Percentiles rank a stretch among this genome's conserved stretches.
Evolutionary conservation across 192 early-diverging fungal genomes (phyloP).

Genomic region (Geranomyces michiganensis): DNA sequence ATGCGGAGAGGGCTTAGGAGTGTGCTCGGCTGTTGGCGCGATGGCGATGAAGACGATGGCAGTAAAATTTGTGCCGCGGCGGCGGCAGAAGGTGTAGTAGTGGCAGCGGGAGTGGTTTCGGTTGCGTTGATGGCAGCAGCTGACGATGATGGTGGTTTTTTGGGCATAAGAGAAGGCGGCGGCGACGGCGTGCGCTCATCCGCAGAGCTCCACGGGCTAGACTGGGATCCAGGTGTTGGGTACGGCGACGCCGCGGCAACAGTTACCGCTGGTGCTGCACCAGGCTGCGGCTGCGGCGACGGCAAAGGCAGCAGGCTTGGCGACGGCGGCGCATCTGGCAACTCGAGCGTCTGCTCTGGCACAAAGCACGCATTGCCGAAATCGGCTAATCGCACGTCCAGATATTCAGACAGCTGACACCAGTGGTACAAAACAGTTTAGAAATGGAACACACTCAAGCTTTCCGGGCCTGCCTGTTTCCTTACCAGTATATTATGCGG

Average conservation of each 20-base stretch:
- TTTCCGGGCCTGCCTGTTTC: not conserved
- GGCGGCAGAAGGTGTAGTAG: too few species aligned
- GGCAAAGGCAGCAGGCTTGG: not conserved
- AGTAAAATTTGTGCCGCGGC: not conserved
- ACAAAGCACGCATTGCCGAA: slow-evolving; percentile 62
- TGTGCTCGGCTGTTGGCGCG: not conserved
- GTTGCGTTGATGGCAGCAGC: too few species aligned
- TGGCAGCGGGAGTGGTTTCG: too few species aligned
- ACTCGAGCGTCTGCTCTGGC: slow-evolving; percentile 24
- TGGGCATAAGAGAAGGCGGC: too few species aligned
- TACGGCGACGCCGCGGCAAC: not conserved
- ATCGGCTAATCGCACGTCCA: slow-evolving; percentile 52
- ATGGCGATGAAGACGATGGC: not conserved
- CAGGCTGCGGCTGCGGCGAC: not conserved
- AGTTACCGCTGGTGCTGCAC: too few species aligned
- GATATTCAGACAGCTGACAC: slow-evolving; percentile 44
- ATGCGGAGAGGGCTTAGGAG: slow-evolving; percentile 2
- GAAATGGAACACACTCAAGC: too few species aligned
- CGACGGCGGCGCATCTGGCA: not conserved
- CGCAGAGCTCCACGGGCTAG: not conserved
- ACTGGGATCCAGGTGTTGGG: not conserved
- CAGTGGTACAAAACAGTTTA: not conserved
- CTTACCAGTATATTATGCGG: slow-evolving; percentile 62
- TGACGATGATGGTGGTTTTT: not conserved
- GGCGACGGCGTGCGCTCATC: too few species aligned